These are phyloP conservation scores for Omphalotus olearius DNA, from an alignment of 1,284 basidiomycete species.

Conservation along the genomic window DNA sequence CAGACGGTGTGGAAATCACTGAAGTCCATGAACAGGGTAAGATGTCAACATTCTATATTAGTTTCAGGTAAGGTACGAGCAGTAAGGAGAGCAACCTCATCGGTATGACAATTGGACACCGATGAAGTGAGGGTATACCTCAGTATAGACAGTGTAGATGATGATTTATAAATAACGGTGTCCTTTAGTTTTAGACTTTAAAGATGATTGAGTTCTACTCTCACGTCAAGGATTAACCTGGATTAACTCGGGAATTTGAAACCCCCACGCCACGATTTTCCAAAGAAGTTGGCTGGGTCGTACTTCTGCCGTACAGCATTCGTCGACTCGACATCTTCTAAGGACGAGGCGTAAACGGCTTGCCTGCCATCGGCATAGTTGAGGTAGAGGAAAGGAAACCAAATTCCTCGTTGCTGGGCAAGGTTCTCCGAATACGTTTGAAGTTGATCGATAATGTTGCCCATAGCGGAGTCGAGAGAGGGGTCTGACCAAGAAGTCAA, in stretches of 20 bases:
- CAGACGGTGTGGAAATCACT: too few relatives aligned
- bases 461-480: not conserved
- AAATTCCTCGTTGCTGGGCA: not conserved
- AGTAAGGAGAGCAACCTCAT: too few relatives aligned
- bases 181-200: too few relatives aligned
- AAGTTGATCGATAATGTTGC: not conserved
- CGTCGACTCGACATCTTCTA: constrained; percentile 2
- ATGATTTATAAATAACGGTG: too few relatives aligned
- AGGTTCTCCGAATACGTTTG: constrained; percentile 1
- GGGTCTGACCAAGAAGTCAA: not conserved
- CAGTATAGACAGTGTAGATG: too few relatives aligned
- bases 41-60: too few relatives aligned
- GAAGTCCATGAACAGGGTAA: too few relatives aligned
- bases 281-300: constrained; percentile 5
- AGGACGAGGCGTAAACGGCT: not conserved
- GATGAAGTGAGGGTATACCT: too few relatives aligned
- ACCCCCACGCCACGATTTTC: constrained; percentile 10
- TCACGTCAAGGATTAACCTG: too few relatives aligned
- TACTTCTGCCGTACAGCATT: constrained; percentile 5
- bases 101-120: too few relatives aligned
- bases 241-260: constrained; percentile 6
- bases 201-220: too few relatives aligned
- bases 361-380: constrained; percentile 12
- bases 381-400: constrained; percentile 9
- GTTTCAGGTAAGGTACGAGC: too few relatives aligned